Base-by-base conservation (phyloP, 108 stramenopile genomes). In the Cyclostephanos tholiformis region DNA sequence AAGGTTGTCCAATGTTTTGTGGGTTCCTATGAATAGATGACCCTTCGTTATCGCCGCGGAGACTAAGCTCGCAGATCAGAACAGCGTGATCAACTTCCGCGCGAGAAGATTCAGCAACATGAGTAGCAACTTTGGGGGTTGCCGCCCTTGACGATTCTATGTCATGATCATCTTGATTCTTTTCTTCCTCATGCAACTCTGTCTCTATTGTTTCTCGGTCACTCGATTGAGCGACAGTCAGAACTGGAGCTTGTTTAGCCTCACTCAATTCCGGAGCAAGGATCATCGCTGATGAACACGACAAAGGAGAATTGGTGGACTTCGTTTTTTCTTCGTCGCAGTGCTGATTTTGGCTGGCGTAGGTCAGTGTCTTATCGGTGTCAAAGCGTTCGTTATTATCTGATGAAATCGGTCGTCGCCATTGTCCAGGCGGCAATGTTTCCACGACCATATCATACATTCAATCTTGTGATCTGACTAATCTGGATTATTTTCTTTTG, bases 51-150 rank as follows among this genome's bases (percentile, higher is more conserved):
- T 36, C 36, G 6, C 36, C 36, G 6, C 4, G 6, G 36, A 6
- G 6, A 36, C 6, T 36, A 36, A 36, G 6, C 6, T 36, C 6
- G 36, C 36, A 36, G 36, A 6, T 6, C 4, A 6, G 6, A 36
- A 6, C 36, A 36, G 36, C 36, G 6, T 36, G 4, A 36, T 6
- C 6, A 36, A 36, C 36, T 36, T 36, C 36, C 6, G 36, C 36
- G 6, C 6, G 4, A 6, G 36, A 6, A 36, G 6, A 36, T 36
- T 36, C 6, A 6, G 36, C 4, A 51, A 20, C 50, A 51, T 51
- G 50, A 36, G 36, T 41, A 20, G 19, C 52, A 53, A 20, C 52
- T 53, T 53, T 53, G 52, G 52, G 52, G 23, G 52, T 53, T 53
- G 8, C 52, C 20, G 52, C 52, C 7, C 52, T 5, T 8, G 52